Evolutionary conservation across 208 protist genomes (phyloP).

Genomic region (Tritrichomonas foetus): DNA sequence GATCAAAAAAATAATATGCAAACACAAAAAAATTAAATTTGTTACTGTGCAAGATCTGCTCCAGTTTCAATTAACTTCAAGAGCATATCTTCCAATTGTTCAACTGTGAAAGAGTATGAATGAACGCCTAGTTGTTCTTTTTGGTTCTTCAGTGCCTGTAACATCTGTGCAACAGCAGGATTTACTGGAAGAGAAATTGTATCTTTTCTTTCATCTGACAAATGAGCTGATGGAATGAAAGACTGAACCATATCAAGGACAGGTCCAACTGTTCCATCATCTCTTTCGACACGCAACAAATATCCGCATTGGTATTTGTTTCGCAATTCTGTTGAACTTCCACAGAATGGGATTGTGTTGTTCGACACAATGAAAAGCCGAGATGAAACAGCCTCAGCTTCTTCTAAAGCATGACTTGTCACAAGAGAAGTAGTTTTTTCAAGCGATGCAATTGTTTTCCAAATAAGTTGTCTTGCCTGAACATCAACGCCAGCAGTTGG

Average conservation of each 20-base stretch:
- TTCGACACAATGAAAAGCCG: not conserved
- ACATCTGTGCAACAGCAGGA: not conserved
- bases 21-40: too few species aligned
- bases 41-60: too few species aligned
- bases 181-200: not conserved
- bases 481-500: conserved; percentile 4
- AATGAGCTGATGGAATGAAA: not conserved
- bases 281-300: not conserved
- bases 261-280: not conserved
- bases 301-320: not conserved
- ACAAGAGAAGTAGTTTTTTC: not conserved
- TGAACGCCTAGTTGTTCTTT: not conserved
- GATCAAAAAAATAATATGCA: too few species aligned
- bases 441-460: not conserved
- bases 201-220: not conserved
- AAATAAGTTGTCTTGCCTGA: not conserved
- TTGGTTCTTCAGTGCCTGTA: not conserved
- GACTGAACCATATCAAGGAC: not conserved
- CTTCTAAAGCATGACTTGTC: conserved; percentile 14
- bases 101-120: not conserved
- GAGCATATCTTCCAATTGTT: not conserved
- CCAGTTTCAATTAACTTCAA: not conserved
- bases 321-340: not conserved
- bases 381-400: not conserved
- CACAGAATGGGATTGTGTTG: not conserved